These are phyloP conservation scores for Dothideomycetes sp. DNA, from an alignment of 2,329 filamentous ascomycete species.

Conservation along the genomic window DNA sequence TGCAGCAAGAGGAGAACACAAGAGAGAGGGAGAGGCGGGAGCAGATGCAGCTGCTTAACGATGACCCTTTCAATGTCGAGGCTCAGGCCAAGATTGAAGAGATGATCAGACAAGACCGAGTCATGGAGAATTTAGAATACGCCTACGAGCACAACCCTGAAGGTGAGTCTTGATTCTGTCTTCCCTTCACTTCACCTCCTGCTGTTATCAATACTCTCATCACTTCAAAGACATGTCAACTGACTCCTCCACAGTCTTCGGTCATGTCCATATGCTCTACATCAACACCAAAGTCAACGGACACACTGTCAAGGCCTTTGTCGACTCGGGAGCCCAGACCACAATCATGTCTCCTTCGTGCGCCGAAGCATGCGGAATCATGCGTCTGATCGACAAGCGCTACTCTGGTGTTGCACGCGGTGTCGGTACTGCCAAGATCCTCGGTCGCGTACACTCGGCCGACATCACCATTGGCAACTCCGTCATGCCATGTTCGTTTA, in stretches of 20 bases:
- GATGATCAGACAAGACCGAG: conserved; percentile 88
- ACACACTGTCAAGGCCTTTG: conserved; percentile 83
- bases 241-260: conserved; percentile 61
- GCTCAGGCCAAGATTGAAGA: conserved; percentile 89
- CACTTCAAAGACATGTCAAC: not conserved
- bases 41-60: conserved; percentile 75
- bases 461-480: conserved; percentile 86
- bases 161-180: conserved; percentile 46
- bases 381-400: conserved; percentile 85
- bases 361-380: conserved; percentile 86
- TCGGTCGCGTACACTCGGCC: conserved; percentile 89
- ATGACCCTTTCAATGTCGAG: conserved; percentile 88
- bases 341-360: conserved; percentile 97
- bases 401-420: conserved; percentile 88
- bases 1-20: conserved; percentile 59
- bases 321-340: conserved; percentile 93
- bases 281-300: conserved; percentile 93
- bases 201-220: not conserved
- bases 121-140: conserved; percentile 91
- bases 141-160: conserved; percentile 97
- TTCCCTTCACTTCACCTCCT: not conserved
- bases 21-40: conserved; percentile 68
- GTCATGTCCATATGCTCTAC: conserved; percentile 90
- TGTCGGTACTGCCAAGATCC: conserved; percentile 87
- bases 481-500: conserved; percentile 88